A percentile compares a stretch with the other conserved stretches of the same genome.
These are phyloP conservation scores for Silene noctiflora DNA, from an alignment of 179 eudicot genomes.

Conservation along the genomic window DNA sequence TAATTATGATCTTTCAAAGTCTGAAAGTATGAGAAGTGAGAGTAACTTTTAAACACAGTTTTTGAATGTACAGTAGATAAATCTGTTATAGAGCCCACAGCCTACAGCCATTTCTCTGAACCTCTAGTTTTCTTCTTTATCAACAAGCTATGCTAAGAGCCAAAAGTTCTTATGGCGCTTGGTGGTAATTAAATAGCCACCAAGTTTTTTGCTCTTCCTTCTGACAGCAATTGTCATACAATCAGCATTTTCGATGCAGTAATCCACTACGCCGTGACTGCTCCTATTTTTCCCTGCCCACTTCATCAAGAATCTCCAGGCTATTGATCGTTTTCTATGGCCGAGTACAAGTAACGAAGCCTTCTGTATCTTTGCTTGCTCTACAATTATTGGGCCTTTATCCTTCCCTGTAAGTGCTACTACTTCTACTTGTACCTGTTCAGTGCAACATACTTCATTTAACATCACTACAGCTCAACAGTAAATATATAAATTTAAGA, in stretches of 20 bases:
- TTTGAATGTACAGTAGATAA: conserved; percentile 20
- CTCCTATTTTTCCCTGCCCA: conserved; percentile 46
- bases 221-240: conserved; percentile 85
- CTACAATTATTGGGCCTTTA: conserved; percentile 62
- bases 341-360: conserved; percentile 64
- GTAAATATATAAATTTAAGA: neutral
- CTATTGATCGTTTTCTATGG: conserved; percentile 51
- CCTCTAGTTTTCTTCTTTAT: neutral
- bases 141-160: conserved; percentile 59
- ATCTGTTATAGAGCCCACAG: conserved; percentile 9
- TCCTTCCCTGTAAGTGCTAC: conserved; percentile 55
- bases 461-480: neutral
- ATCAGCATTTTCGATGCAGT: conserved; percentile 72
- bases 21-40: neutral
- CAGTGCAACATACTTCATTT: conserved; percentile 5
- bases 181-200: conserved; percentile 80
- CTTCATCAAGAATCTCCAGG: conserved; percentile 48
- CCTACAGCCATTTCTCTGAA: neutral
- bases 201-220: conserved; percentile 60
- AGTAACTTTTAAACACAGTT: neutral
- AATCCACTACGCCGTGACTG: conserved; percentile 45
- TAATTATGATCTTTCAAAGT: neutral
- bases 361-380: conserved; percentile 53
- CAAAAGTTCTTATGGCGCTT: conserved; percentile 85
- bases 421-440: conserved; percentile 69